Percentiles rank a stretch among this genome's conserved stretches.
Conservation (phyloP, 208 protist species). For the Crithidia brevicula region DNA sequence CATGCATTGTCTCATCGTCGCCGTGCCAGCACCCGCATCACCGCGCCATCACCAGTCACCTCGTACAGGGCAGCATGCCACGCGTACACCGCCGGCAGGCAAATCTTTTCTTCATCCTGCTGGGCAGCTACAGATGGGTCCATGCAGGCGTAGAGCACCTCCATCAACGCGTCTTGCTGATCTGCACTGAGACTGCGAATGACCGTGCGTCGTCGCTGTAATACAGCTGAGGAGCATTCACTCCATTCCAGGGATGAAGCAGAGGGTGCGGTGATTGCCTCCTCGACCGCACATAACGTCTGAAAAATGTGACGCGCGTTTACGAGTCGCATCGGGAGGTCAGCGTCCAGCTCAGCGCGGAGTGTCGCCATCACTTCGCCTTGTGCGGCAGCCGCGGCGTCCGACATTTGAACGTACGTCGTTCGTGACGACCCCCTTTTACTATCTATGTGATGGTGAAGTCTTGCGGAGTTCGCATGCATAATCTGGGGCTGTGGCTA, state of each 20-base stretch:
- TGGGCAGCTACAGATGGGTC: neutral
- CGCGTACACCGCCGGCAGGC: constrained; percentile 5
- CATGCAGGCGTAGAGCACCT: constrained; percentile 27
- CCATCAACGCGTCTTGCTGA: constrained; percentile 26
- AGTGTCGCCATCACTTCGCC: neutral
- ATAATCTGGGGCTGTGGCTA: too few relatives aligned
- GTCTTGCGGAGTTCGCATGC: too few relatives aligned
- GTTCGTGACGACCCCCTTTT: too few relatives aligned
- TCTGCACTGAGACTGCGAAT: neutral
- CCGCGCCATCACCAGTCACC: constrained; percentile 17
- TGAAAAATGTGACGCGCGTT: constrained; percentile 1
- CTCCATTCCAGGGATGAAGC: neutral
- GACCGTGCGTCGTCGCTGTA: neutral
- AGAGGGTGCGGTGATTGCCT: neutral
- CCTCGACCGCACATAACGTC: neutral
- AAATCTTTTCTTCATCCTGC: neutral
- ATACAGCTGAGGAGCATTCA: neutral
- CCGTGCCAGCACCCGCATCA: constrained; percentile 17
- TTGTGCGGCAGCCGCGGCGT: neutral
- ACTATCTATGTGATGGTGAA: too few relatives aligned
- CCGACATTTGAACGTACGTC: neutral
- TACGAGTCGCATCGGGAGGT: too few relatives aligned
- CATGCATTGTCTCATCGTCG: neutral
- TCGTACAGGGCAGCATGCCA: constrained; percentile 21
- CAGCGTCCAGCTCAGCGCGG: constrained; percentile 5